Percentiles rank a stretch among this genome's conserved stretches.
These are phyloP conservation scores for Salix brachista DNA, from an alignment of 345 rosid species.

Conservation along the genomic window DNA sequence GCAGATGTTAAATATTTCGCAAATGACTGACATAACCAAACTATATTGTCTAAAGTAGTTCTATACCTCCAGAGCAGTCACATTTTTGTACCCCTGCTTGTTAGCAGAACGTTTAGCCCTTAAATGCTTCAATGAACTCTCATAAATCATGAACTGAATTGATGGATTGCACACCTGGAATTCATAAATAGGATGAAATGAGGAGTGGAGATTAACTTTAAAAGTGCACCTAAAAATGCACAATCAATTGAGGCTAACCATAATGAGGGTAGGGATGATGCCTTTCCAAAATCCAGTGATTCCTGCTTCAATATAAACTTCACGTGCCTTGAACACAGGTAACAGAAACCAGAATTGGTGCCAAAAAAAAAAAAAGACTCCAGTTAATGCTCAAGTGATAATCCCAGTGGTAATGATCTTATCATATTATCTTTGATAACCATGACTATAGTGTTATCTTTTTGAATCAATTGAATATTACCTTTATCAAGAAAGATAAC, in stretches of 20 bases:
- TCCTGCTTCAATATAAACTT: constrained; percentile 61
- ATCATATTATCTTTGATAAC: no score
- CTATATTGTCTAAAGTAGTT: background rate
- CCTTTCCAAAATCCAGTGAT: constrained; percentile 70
- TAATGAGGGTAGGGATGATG: constrained; percentile 60
- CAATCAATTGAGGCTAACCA: constrained; percentile 38
- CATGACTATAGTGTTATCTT: no score
- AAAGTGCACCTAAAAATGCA: background rate
- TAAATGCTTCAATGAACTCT: constrained; percentile 47
- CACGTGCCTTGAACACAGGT: constrained; percentile 34
- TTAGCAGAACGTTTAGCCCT: constrained; percentile 41
- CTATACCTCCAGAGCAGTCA: constrained; percentile 55
- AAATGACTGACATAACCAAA: background rate
- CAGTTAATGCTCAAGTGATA: no score
- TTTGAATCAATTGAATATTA: no score
- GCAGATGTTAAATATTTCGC: background rate
- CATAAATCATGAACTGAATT: constrained; percentile 72
- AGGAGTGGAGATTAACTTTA: constrained; percentile 10
- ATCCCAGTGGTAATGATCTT: no score
- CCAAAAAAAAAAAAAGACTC: no score
- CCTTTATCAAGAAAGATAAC: no score
- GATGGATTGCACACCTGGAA: constrained; percentile 70
- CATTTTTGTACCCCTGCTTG: constrained; percentile 37
- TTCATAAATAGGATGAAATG: constrained; percentile 6
- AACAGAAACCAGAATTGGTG: background rate